These are phyloP conservation scores for Phaeotremella skinneri DNA, from an alignment of 768 basidiomycete genomes.

Conservation along the genomic window DNA sequence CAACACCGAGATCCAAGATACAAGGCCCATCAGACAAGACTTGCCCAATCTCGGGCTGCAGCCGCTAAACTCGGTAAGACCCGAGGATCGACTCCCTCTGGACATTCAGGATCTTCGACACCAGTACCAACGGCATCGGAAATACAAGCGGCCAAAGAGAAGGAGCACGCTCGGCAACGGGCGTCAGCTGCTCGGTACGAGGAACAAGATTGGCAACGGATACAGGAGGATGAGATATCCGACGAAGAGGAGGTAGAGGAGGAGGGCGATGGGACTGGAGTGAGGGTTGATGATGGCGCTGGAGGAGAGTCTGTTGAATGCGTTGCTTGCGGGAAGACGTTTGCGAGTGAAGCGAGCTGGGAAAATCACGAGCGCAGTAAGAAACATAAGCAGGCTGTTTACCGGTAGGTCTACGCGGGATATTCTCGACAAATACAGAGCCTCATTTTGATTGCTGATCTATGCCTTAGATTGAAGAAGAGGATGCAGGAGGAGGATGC, in stretches of 20 bases:
- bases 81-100: slow-evolving; percentile 55
- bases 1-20: slow-evolving; percentile 84
- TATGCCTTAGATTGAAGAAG: slow-evolving; percentile 57
- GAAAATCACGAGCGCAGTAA: slow-evolving; percentile 92
- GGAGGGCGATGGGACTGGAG: slow-evolving; percentile 31
- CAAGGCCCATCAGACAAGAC: slow-evolving; percentile 44
- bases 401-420: slow-evolving; percentile 53
- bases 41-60: slow-evolving; percentile 30
- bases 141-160: slow-evolving; percentile 46
- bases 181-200: slow-evolving; percentile 58
- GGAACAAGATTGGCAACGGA: slow-evolving; percentile 87
- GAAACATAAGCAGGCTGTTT: slow-evolving; percentile 87
- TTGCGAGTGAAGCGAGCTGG: slow-evolving; percentile 91
- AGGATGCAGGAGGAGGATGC: slow-evolving; percentile 76
- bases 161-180: slow-evolving; percentile 45
- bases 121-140: slow-evolving; percentile 44
- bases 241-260: slow-evolving; percentile 41
- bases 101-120: slow-evolving; percentile 55
- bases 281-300: slow-evolving; percentile 22
- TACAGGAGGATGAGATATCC: slow-evolving; percentile 43
- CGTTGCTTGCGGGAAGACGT: slow-evolving; percentile 86
- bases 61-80: slow-evolving; percentile 14
- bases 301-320: slow-evolving; percentile 61
- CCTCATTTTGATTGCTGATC: background rate
- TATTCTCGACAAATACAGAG: background rate